Evolutionary conservation across 1,284 basidiomycete genomes (phyloP), one percentile per base, ranked within the genome.

Genomic region (Vanrija sp.): DNA sequence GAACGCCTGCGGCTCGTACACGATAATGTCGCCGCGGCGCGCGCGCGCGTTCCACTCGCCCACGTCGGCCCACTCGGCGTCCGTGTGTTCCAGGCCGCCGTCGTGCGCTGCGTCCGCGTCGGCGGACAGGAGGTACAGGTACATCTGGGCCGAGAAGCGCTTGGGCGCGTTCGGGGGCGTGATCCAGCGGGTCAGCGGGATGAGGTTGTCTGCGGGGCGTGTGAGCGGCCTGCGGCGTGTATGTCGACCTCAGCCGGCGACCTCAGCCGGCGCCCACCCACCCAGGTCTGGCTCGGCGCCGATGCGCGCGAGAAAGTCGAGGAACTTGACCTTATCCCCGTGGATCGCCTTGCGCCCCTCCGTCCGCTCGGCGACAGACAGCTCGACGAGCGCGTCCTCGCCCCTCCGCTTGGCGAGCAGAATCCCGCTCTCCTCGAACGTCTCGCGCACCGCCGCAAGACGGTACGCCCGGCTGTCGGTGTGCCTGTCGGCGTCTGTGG

Each of bases 121-220:
- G 9, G 55, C 38, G 3, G 58, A 55, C 8, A 60, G 55, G 28
- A 60, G 43, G 50, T 60, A 60, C 18, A 60, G 42, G 52, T 60
- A 60, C 58, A 60, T 57, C 50, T 60, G 58, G 15, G 52, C 55
- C 16, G 52, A 49, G 50, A 54, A 60, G 43, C 59, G 59, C 28
- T 57, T 61, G 12, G 59, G 55, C 39, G 56, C 52, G 15, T 34
- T 52, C 6, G 55, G 51, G 0, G 59, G 59, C 19, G 59, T 61
- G 15, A 61, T 54, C 59, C 59, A 61, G 49, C 59, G 59, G n/a
- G 59, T 61, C 38, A 61, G 57, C 8, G 59, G 55, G n/a, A 61
- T 34, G 16, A 61, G 44, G 18, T 44, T 42, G 38, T 57, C 59
- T 60, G 48, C 6, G 16, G 38, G 34, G 21, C n/a, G n/a, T 23